These are phyloP conservation scores for Heracleum sosnowskyi DNA, from an alignment of 129 eudicot genomes.

Conservation along the genomic window DNA sequence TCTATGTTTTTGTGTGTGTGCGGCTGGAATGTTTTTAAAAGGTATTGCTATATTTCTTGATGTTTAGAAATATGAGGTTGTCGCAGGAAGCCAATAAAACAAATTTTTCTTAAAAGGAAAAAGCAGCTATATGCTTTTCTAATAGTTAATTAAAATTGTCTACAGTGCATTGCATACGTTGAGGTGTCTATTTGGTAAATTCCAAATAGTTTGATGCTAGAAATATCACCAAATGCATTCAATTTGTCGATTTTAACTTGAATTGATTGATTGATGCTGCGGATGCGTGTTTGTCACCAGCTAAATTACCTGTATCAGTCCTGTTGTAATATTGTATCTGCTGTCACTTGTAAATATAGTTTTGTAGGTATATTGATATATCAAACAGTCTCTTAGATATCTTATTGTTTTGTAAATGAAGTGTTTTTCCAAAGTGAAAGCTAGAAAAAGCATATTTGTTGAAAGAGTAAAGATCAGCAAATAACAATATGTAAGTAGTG, in stretches of 20 bases:
- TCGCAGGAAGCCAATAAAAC: not conserved
- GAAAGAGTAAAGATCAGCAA: no score
- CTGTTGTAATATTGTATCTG: no score
- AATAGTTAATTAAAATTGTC: no score
- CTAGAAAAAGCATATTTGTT: not conserved
- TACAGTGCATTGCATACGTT: not conserved
- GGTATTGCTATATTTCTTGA: not conserved
- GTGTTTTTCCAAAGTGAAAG: not conserved
- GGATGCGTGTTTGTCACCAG: no score
- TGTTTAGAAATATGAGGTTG: not conserved
- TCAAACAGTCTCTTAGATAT: not conserved
- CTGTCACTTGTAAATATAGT: no score
- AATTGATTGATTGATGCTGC: no score
- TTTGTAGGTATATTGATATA: no score
- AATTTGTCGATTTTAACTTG: no score
- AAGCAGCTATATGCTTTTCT: not conserved
- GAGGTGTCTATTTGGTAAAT: no score
- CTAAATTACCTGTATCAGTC: no score
- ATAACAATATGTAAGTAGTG: not conserved
- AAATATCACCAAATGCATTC: not conserved
- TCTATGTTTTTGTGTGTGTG: no score
- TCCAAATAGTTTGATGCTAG: not conserved
- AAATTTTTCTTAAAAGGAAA: not conserved
- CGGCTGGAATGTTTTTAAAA: not conserved
- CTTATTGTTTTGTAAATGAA: no score